Evolutionary conservation across 768 basidiomycete species (phyloP), one percentile per base, ranked within the genome.

Genomic region (Tricholoma sp.): DNA sequence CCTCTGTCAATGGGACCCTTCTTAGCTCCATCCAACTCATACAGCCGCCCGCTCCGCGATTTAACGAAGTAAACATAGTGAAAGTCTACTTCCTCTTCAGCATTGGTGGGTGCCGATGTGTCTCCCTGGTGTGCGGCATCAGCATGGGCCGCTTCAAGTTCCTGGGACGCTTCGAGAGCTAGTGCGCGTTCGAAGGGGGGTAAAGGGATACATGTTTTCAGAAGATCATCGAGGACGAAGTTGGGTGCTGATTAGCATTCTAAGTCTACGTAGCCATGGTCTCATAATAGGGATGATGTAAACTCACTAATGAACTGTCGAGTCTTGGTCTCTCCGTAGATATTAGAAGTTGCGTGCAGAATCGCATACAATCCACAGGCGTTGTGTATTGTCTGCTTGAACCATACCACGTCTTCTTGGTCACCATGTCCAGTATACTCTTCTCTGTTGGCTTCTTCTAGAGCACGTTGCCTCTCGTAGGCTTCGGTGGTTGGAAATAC

Each of bases 351-450:
- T 4, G 69, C 66, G 55, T 74, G 73, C 42, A 74, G 53, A 45
- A 74, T 65, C 1, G 65, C 73, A 54, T 74, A 73, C 6, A 74
- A 60, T 2, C 73, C 73, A 53, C 73, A 74, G 1, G 73, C 73
- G 52, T 74, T 74, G 17, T 66, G 58, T 42, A 74, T 75, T 18
- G 72, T 73, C 55, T 75, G 73, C 45, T 69, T 56, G 59, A 68
- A 72, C 72, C 72, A 75, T 17, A 72, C 56, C n/a, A 68, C 70
- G 10, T 65, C 65, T 54, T 74, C 73, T 8, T 54, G 58, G 33
- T 65, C 63, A 18, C 72, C 73, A 31, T 56, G 57, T 15, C 70
- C 71, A 17, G 59, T 59, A 53, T 73, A 73, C 8, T 57, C 60
- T 1, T 59, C 55, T 52, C 63, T 63, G 1, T 57, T 47, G 15